Evolutionary conservation across 2,329 filamentous ascomycete genomes (phyloP), one percentile per base, ranked within the genome.

Genomic region (Aspergillus tamarii): DNA sequence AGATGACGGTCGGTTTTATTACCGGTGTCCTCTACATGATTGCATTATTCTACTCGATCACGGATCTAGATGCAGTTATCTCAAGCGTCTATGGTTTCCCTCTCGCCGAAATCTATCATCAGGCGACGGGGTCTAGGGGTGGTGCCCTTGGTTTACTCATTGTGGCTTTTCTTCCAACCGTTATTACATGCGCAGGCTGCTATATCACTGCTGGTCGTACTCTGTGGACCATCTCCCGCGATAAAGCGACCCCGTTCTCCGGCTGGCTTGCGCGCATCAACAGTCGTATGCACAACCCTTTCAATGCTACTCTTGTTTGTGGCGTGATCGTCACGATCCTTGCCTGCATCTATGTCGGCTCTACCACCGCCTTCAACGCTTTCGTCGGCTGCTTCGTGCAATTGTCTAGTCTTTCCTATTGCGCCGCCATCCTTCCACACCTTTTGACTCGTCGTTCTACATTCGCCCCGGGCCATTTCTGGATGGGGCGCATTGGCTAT

Each of bases 121-220:
- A 84, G 69, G 82, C 82, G 1, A 84, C 82, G 1, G 81, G 81
- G 16, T 76, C 76, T 30, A 70, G 67, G n/a, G 84, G 81, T 1
- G 86, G 83, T 16, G 84, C 85, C 0, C 83, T 88, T 45, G 86
- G 85, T 3, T 77, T 88, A 10, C 74, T 88, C n/a, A 81, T 88
- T 66, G 83, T 88, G 63, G 77, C 87, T 61, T 84, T 86, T 71
- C 73, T 85, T 9, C 84, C 84, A 12, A 87, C 86, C 2, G 74
- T 85, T 36, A 74, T 87, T 43, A 88, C 85, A 46, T 76, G 76
- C 36, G 69, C 76, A 45, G 87, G 87, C 11, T 83, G 81, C 65
- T 88, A 86, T 73, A 85, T 89, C 66, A 88, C 87, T 1, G 80
- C 83, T 0, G 85, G 87, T n/a, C 84, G 88, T 9, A 87, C 85